phyloP scores from a whole-genome alignment of 306 rosid genomes.

The Echinosophora koreensis region DNA sequence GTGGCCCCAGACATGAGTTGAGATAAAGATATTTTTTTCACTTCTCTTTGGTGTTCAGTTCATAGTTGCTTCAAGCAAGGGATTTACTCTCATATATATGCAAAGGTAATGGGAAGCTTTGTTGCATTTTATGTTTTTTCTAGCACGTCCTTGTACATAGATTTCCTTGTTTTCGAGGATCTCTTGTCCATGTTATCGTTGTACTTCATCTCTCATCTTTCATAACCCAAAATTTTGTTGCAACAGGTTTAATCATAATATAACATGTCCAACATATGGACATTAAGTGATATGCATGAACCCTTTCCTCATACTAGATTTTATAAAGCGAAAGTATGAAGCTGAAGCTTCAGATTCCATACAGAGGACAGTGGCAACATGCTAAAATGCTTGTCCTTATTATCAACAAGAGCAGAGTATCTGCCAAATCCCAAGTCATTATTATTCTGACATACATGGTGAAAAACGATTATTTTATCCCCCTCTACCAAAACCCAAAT shows the following conservation, averaged over 20 bases:
- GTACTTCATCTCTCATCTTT: constrained; percentile 6
- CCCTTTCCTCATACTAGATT: background rate
- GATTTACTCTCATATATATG: constrained; percentile 4
- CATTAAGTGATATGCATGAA: background rate
- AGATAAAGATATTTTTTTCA: background rate
- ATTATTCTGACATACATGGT: background rate
- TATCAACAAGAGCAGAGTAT: constrained; percentile 1
- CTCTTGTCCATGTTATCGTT: background rate
- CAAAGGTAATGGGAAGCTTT: background rate
- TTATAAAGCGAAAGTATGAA: background rate
- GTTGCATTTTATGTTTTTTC: constrained; percentile 1
- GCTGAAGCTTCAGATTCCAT: constrained; percentile 2
- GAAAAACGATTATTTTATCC: too few relatives aligned
- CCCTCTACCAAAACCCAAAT: too few relatives aligned
- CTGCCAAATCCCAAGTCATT: background rate
- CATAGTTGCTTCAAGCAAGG: background rate
- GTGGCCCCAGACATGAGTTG: background rate
- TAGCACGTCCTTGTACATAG: background rate
- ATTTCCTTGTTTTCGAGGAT: constrained; percentile 23
- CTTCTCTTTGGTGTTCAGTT: background rate
- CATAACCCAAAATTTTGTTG: background rate
- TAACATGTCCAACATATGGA: background rate
- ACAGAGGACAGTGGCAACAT: constrained; percentile 3
- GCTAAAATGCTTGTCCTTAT: background rate
- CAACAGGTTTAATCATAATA: background rate